A percentile compares a stretch with the other conserved stretches of the same genome.
These are phyloP conservation scores for Leccinum pallidistipes DNA, from an alignment of 1,284 basidiomycete species.

Conservation along the genomic window DNA sequence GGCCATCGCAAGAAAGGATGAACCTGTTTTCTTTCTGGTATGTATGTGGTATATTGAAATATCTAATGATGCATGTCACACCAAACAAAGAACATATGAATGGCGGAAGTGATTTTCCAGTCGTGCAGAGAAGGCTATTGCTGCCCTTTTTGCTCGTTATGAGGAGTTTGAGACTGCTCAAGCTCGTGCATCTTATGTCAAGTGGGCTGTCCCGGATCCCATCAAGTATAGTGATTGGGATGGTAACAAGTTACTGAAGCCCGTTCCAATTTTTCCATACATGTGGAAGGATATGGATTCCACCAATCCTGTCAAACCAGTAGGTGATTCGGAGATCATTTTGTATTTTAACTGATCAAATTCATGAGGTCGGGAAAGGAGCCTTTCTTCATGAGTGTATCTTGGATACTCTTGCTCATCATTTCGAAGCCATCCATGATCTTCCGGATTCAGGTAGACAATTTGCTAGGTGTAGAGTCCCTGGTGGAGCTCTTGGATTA, in stretches of 20 bases:
- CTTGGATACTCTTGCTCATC: background rate
- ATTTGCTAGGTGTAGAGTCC: background rate
- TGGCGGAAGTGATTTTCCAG: background rate
- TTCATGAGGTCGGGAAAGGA: background rate
- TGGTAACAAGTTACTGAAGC: background rate
- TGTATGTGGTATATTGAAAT: too few relatives aligned
- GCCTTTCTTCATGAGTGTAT: background rate
- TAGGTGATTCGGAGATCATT: background rate
- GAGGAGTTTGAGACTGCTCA: background rate
- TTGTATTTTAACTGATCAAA: background rate
- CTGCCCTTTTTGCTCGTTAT: background rate
- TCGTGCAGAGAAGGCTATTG: background rate
- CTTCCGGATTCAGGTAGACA: background rate
- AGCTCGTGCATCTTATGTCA: background rate
- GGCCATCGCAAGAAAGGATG: too few relatives aligned
- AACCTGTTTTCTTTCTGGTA: too few relatives aligned
- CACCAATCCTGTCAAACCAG: background rate
- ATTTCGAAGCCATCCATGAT: background rate
- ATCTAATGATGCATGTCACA: background rate
- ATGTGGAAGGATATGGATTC: background rate
- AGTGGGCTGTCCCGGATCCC: background rate
- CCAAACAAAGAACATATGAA: background rate
- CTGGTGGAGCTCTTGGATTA: background rate
- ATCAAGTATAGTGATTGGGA: background rate
- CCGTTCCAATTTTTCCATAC: background rate